These are phyloP conservation scores for Agarophyton chilense DNA, from an alignment of 23 red algal species.

Conservation along the genomic window DNA sequence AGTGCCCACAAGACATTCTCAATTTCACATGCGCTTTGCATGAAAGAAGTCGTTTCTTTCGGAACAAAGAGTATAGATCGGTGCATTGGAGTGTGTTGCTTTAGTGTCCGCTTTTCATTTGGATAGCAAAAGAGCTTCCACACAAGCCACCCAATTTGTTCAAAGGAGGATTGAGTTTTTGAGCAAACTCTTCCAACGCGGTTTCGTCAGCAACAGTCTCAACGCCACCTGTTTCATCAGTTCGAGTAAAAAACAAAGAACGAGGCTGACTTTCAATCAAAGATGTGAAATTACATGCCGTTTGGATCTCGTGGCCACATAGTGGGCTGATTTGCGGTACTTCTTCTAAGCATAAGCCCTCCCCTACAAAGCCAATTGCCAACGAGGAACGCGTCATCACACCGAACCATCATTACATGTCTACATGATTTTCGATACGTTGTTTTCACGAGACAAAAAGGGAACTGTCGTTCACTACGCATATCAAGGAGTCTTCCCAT, in stretches of 20 bases:
- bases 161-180: not conserved
- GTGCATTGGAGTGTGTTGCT: not conserved
- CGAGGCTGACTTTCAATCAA: not conserved
- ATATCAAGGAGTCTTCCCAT: not conserved
- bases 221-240: not conserved
- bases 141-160: slow-evolving; percentile 37
- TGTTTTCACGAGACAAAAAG: slow-evolving; percentile 23
- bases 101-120: slow-evolving; percentile 38
- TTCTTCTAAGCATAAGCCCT: slow-evolving; percentile 24
- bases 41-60: slow-evolving; percentile 3
- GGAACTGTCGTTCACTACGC: not conserved
- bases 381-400: slow-evolving; percentile 37
- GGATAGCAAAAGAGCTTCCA: not conserved
- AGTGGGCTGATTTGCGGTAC: slow-evolving; percentile 15
- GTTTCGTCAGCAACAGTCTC: slow-evolving; percentile 25
- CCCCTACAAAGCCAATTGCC: not conserved
- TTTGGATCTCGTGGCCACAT: slow-evolving; percentile 54
- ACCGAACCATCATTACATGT: slow-evolving; percentile 27
- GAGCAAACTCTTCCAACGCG: not conserved
- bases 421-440: slow-evolving; percentile 45
- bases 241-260: slow-evolving; percentile 13
- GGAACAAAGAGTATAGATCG: slow-evolving; percentile 20
- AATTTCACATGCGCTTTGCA: slow-evolving; percentile 15
- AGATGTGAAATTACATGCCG: not conserved
- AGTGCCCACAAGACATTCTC: slow-evolving; percentile 48